phyloP scores from a whole-genome alignment of 305 asterid genomes.

The Fraxinus velutina region DNA sequence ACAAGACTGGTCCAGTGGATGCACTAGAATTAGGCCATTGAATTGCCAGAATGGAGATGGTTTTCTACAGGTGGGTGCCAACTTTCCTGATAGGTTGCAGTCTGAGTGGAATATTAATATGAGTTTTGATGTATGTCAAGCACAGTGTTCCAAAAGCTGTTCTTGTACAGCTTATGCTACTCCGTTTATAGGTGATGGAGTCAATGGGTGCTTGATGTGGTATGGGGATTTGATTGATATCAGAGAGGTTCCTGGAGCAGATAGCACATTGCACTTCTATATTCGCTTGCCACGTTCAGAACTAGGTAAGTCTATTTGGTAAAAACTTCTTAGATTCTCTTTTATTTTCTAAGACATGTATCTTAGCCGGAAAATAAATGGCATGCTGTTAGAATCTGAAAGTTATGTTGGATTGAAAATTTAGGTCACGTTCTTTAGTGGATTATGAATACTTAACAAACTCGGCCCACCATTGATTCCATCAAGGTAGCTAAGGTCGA shows the following conservation, averaged over 20 bases:
- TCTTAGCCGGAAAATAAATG: background rate
- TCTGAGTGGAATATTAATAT: conserved; percentile 26
- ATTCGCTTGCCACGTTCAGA: conserved; percentile 33
- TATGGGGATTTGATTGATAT: conserved; percentile 40
- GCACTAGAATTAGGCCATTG: conserved; percentile 28
- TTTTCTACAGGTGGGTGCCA: conserved; percentile 33
- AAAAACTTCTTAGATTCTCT: background rate
- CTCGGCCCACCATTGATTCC: background rate
- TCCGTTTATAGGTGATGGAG: conserved; percentile 29
- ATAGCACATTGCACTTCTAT: conserved; percentile 26
- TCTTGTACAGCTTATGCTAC: conserved; percentile 40
- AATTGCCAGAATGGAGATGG: conserved; percentile 33
- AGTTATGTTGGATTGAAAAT: background rate
- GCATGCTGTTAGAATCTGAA: background rate
- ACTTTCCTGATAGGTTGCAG: conserved; percentile 36
- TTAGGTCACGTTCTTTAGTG: background rate
- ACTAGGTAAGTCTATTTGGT: conserved; percentile 13
- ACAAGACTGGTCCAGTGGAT: conserved; percentile 37
- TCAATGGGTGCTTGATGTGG: conserved; percentile 47
- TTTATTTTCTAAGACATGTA: background rate
- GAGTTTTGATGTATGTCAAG: conserved; percentile 31
- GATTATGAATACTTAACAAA: background rate
- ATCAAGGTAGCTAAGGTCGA: background rate
- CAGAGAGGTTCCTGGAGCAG: conserved; percentile 19
- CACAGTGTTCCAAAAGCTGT: conserved; percentile 35